Evolutionary conservation across 2,329 filamentous ascomycete genomes (phyloP), one percentile per base, ranked within the genome.

Genomic region (Botrytis fabae): DNA sequence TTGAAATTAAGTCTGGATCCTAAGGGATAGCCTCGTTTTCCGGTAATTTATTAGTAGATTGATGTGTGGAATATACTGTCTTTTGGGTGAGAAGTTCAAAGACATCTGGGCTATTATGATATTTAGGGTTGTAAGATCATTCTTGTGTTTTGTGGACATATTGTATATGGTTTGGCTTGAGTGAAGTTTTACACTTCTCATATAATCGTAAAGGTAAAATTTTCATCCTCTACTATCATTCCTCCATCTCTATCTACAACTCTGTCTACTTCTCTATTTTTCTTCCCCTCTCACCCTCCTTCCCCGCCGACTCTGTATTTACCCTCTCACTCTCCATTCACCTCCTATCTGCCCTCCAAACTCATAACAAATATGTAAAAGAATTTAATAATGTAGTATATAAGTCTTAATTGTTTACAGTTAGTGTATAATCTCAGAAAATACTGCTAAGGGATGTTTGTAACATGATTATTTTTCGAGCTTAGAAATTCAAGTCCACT

Each of bases 21-120:
- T n/a, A 25, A n/a, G 22, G 12, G 5, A 7, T 54, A 4, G 1
- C 25, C n/a, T 54, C 5, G 0, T 3, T 54, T 12, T 7, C 6
- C 8, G 4, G 14, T 1, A 7, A 9, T 4, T 25, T 1, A 4
- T 54, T 2, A 0, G 16, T 2, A 16, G 1, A 12, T 54, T 0
- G 48, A 14, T 8, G n/a, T 54, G 0, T 54, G 12, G 10, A 7
- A 14, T 7, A 2, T 16, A 7, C 5, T 54, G n/a, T 2, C 48
- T 16, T 2, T 4, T 4, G 6, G 25, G 25, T n/a, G 6, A n/a
- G 25, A 54, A 54, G 10, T 7, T n/a, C 0, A 5, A n/a, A 7
- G 5, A 0, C 3, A 16, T 14, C 25, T 3, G 2, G 16, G 12
- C 4, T n/a, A 54, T 7, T 14, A 10, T 51, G 1, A n/a, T 14